These are phyloP conservation scores for Diddensiella caesifluorescens DNA, from an alignment of 805 yeast species.

Conservation along the genomic window DNA sequence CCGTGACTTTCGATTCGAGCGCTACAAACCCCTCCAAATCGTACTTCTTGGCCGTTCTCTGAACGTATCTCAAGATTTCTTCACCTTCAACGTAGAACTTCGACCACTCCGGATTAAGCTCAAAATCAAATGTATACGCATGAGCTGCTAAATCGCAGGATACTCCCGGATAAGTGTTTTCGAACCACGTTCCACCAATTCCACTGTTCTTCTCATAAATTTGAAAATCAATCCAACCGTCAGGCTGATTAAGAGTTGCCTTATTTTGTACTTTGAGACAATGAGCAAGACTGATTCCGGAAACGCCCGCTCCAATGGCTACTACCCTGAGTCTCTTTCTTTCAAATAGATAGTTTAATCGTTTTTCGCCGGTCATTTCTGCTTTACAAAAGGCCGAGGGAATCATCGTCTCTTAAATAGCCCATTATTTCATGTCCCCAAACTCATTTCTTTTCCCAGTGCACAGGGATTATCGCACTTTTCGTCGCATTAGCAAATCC, in stretches of 20 bases:
- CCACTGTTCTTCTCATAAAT: constrained; percentile 30
- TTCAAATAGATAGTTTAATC: not conserved
- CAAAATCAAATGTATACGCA: constrained; percentile 27
- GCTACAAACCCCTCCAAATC: constrained; percentile 20
- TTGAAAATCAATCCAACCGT: constrained; percentile 6
- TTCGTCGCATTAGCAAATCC: no score
- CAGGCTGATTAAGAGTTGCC: constrained; percentile 5
- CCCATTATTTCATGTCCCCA: no score
- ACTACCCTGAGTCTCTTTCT: constrained; percentile 9
- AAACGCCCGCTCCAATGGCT: constrained; percentile 12
- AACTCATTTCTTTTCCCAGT: no score
- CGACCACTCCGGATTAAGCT: constrained; percentile 28
- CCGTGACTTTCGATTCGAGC: constrained; percentile 19
- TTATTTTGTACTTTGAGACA: constrained; percentile 4
- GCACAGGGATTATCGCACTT: no score
- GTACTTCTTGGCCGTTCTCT: constrained; percentile 23
- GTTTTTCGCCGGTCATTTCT: not conserved
- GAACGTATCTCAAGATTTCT: constrained; percentile 25
- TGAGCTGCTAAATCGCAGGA: constrained; percentile 28
- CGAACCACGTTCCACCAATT: constrained; percentile 29
- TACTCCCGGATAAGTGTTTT: constrained; percentile 26
- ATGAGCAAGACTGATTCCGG: constrained; percentile 10
- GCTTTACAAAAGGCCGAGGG: no score
- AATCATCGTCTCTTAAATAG: no score
- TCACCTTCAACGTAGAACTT: constrained; percentile 22